A percentile compares a stretch with the other conserved stretches of the same genome.
Evolutionary conservation across 192 early-diverging fungal genomes (phyloP).

Genomic region (Backusella liffmaniae): DNA sequence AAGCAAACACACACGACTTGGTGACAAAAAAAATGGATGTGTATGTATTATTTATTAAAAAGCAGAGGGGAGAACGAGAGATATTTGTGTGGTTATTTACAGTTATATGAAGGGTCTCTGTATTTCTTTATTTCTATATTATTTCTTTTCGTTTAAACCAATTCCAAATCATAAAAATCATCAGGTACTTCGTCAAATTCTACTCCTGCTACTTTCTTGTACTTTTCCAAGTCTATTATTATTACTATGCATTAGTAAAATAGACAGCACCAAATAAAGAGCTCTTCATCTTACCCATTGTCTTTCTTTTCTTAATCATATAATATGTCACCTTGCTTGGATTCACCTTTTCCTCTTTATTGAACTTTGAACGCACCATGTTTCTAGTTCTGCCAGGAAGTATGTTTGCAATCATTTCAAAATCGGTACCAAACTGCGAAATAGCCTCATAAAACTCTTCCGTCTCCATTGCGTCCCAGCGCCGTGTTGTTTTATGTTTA

Average conservation of each 20-base stretch:
- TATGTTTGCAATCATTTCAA: constrained; percentile 33
- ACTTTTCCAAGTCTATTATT: constrained; percentile 14
- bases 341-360: constrained; percentile 25
- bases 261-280: too few species aligned
- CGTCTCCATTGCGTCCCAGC: constrained; percentile 28
- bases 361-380: constrained; percentile 35
- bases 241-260: background rate
- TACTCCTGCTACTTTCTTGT: background rate
- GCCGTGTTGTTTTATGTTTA: constrained; percentile 1
- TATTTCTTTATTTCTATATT: too few species aligned
- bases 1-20: too few species aligned
- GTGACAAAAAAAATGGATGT: too few species aligned
- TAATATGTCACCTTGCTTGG: constrained; percentile 29
- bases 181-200: constrained; percentile 25
- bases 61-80: too few species aligned
- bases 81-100: too few species aligned
- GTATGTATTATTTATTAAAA: too few species aligned
- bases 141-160: background rate
- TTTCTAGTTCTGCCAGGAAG: constrained; percentile 23
- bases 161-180: constrained; percentile 23
- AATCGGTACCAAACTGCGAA: constrained; percentile 38
- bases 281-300: constrained; percentile 20
- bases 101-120: too few species aligned
- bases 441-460: constrained; percentile 34
- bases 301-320: constrained; percentile 24